These are phyloP conservation scores for Pholiota conissans DNA, from an alignment of 768 basidiomycete genomes.

Conservation along the genomic window DNA sequence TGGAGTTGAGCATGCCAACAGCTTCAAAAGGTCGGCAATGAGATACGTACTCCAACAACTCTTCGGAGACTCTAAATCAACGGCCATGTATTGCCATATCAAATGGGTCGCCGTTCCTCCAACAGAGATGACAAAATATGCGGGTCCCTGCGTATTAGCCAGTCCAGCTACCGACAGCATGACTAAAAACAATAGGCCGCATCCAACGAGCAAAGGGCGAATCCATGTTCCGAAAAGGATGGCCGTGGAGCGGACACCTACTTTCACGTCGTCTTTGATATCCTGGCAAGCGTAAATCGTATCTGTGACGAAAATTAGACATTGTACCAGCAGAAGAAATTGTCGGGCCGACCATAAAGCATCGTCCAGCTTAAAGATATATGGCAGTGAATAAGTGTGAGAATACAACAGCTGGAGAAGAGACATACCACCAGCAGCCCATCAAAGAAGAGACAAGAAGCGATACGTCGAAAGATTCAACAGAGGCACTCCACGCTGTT, in stretches of 20 bases:
- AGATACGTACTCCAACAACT: conserved; percentile 46
- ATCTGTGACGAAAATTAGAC: too few relatives aligned
- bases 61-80: conserved; percentile 41
- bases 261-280: conserved; percentile 68
- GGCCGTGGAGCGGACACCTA: conserved; percentile 76
- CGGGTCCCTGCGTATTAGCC: conserved; percentile 48
- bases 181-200: conserved; percentile 51
- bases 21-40: neutral
- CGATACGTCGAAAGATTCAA: conserved; percentile 27
- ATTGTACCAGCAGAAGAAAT: too few relatives aligned
- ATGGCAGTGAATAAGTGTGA: neutral
- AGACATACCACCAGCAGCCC: conserved; percentile 46
- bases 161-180: conserved; percentile 54
- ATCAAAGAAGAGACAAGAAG: conserved; percentile 32
- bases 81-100: conserved; percentile 45
- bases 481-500: conserved; percentile 45
- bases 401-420: neutral
- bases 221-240: conserved; percentile 66
- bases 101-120: conserved; percentile 45
- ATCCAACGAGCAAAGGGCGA: conserved; percentile 50
- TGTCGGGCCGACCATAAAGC: conserved; percentile 45
- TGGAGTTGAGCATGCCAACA: neutral
- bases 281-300: conserved; percentile 83
- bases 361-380: conserved; percentile 41
- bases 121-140: conserved; percentile 46